phyloP scores from a whole-genome alignment of 2,329 filamentous ascomycete species.

The Coniosporium tulheliwenetii region DNA sequence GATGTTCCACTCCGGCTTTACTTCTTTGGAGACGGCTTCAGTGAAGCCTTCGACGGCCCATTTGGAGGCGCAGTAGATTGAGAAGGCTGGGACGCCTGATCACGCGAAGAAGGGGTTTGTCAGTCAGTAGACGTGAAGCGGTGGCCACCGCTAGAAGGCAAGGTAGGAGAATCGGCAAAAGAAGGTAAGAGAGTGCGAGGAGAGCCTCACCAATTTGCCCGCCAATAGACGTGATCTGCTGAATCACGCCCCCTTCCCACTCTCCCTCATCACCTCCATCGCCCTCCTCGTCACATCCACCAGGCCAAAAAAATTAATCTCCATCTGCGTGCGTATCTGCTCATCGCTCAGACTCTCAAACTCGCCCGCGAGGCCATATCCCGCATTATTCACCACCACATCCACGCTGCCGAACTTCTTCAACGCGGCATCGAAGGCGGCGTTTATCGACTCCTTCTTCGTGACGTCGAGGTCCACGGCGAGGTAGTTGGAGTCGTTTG shows the following conservation, averaged over 20 bases:
- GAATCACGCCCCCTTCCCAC: slow-evolving; percentile 33
- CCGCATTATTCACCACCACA: slow-evolving; percentile 47
- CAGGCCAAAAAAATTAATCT: slow-evolving; percentile 45
- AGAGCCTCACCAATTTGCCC: slow-evolving; percentile 17
- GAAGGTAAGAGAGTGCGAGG: no score
- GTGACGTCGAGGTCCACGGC: slow-evolving; percentile 38
- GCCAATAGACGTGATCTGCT: slow-evolving; percentile 41
- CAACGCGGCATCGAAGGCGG: slow-evolving; percentile 27
- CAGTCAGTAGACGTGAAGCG: no score
- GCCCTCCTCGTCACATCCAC: slow-evolving; percentile 35
- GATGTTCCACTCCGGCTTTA: slow-evolving; percentile 32
- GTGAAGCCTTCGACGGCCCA: slow-evolving; percentile 34
- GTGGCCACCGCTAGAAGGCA: no score
- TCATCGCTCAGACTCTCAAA: slow-evolving; percentile 36
- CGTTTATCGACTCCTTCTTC: slow-evolving; percentile 25
- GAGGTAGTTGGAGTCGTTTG: slow-evolving; percentile 28
- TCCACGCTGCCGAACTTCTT: slow-evolving; percentile 40
- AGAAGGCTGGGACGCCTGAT: slow-evolving; percentile 21
- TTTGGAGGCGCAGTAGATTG: slow-evolving; percentile 25
- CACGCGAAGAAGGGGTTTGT: no score
- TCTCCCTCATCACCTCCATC: slow-evolving; percentile 28
- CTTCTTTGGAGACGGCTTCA: slow-evolving; percentile 24
- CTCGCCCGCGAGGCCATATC: slow-evolving; percentile 37
- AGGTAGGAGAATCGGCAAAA: no score
- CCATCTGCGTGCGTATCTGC: slow-evolving; percentile 37